phyloP scores from a whole-genome alignment of 2,329 filamentous ascomycete species.

The Lachnellula hyalina region DNA sequence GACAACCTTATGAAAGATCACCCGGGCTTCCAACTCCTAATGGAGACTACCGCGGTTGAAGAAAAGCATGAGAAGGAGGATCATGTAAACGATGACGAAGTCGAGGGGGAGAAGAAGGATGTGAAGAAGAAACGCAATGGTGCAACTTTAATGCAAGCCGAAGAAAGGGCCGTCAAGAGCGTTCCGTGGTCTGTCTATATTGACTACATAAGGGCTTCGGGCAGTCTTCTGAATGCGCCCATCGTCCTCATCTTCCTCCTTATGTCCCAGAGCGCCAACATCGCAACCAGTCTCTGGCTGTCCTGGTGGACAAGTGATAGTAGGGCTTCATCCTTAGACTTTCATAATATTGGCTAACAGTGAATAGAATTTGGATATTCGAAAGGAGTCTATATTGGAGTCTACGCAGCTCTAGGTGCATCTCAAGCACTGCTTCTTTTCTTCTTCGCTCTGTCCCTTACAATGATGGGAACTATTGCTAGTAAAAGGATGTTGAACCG shows the following conservation, averaged over 20 bases:
- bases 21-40: slow-evolving; percentile 69
- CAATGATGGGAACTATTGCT: slow-evolving; percentile 72
- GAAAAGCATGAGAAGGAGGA: slow-evolving; percentile 51
- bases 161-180: slow-evolving; percentile 57
- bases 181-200: slow-evolving; percentile 60
- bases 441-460: slow-evolving; percentile 70
- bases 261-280: slow-evolving; percentile 72
- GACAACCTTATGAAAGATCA: slow-evolving; percentile 79
- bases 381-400: slow-evolving; percentile 65
- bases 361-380: slow-evolving; percentile 54
- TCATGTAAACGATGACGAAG: slow-evolving; percentile 42
- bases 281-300: slow-evolving; percentile 84
- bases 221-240: slow-evolving; percentile 51
- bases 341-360: not conserved
- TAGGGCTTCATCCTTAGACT: slow-evolving; percentile 44
- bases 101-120: slow-evolving; percentile 41
- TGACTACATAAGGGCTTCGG: slow-evolving; percentile 59
- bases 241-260: slow-evolving; percentile 50
- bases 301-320: slow-evolving; percentile 84
- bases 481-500: slow-evolving; percentile 76
- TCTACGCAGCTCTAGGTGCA: slow-evolving; percentile 66
- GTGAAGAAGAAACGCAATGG: slow-evolving; percentile 47
- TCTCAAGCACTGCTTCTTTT: slow-evolving; percentile 73
- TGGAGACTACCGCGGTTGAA: slow-evolving; percentile 78
- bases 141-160: slow-evolving; percentile 64